A percentile compares a stretch with the other conserved stretches of the same genome.
These are phyloP conservation scores for Penicillium aurantiogriseum DNA, from an alignment of 2,329 filamentous ascomycete species.

Conservation along the genomic window DNA sequence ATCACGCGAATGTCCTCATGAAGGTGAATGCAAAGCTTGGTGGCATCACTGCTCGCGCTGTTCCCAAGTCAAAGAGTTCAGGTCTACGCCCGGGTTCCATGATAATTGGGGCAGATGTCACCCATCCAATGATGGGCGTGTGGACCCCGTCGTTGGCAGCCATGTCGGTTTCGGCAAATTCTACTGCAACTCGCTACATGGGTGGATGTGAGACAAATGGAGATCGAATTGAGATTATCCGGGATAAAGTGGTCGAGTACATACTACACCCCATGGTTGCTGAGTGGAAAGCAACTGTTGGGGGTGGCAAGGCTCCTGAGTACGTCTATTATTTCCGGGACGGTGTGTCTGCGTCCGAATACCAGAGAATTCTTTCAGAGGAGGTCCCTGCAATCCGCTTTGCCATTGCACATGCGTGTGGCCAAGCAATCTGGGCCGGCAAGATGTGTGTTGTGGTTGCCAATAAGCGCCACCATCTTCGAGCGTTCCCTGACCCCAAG, in stretches of 20 bases:
- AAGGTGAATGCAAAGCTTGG: conserved; percentile 97
- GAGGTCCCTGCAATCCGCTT: conserved; percentile 56
- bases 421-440: conserved; percentile 41
- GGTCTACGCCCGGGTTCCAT: conserved; percentile 57
- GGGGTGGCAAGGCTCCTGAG: conserved; percentile 58
- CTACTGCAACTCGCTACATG: conserved; percentile 69
- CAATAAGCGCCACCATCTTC: conserved; percentile 90
- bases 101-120: conserved; percentile 89
- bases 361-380: conserved; percentile 71
- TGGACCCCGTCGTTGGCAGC: conserved; percentile 75
- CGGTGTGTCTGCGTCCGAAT: conserved; percentile 86
- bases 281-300: conserved; percentile 61
- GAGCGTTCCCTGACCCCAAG: conserved; percentile 73
- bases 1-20: conserved; percentile 91
- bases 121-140: conserved; percentile 72
- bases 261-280: conserved; percentile 65
- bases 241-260: conserved; percentile 60
- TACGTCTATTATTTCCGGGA: conserved; percentile 91
- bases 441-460: conserved; percentile 85
- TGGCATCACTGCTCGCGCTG: conserved; percentile 65
- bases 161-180: conserved; percentile 78
- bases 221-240: conserved; percentile 75
- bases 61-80: conserved; percentile 43
- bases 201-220: conserved; percentile 82
- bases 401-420: conserved; percentile 11